phyloP scores from a whole-genome alignment of 768 basidiomycete species.

The Daedaleopsis nitida region DNA sequence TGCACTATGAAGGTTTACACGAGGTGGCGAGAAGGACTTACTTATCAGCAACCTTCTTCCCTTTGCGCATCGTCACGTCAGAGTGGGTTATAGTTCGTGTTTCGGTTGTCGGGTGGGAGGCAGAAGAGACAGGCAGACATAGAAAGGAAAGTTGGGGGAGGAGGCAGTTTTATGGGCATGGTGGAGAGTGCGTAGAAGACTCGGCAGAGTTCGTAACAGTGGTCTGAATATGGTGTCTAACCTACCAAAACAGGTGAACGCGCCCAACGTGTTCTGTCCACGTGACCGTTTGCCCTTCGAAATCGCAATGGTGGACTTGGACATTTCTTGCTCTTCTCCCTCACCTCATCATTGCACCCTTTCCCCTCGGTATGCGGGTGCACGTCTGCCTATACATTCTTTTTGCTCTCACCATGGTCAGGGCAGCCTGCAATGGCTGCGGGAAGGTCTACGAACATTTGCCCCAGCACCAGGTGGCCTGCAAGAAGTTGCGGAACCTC shows the following conservation, averaged over 20 bases:
- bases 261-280: too few species aligned
- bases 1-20: too few species aligned
- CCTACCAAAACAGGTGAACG: not conserved
- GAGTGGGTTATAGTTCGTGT: too few species aligned
- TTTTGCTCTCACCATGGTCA: not conserved
- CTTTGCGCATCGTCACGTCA: too few species aligned
- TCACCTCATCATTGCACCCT: not conserved
- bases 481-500: not conserved
- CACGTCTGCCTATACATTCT: not conserved
- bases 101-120: too few species aligned
- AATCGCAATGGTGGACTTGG: not conserved
- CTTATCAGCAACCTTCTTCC: too few species aligned
- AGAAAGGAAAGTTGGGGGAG: not conserved
- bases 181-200: not conserved
- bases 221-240: not conserved
- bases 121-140: not conserved
- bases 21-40: too few species aligned
- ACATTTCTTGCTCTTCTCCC: not conserved
- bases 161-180: not conserved
- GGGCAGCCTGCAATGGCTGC: not conserved
- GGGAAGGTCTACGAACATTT: not conserved
- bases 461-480: not conserved
- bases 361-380: not conserved
- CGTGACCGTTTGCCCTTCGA: not conserved
- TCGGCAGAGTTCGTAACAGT: not conserved